phyloP scores from a whole-genome alignment of 139 green algal genomes.

The Eudorina sp. region DNA sequence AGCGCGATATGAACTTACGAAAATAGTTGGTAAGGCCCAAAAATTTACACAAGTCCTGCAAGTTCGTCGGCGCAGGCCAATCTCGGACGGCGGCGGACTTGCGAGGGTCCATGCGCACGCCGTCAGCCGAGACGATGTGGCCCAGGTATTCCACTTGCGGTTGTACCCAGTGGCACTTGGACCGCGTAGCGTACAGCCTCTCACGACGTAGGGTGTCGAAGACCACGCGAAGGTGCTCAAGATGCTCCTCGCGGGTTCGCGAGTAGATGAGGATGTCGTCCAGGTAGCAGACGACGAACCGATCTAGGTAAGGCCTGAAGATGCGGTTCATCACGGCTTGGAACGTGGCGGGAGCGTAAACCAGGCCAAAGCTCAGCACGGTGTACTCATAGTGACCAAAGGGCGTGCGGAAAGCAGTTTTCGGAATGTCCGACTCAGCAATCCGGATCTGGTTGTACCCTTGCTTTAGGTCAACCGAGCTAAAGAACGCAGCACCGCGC shows the following conservation, averaged over 20 bases:
- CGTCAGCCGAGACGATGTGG: background rate
- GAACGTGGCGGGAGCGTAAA: constrained; percentile 49
- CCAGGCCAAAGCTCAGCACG: constrained; percentile 52
- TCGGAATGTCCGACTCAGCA: background rate
- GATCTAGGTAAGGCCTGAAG: constrained; percentile 53
- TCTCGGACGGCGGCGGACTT: background rate
- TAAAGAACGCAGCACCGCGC: background rate
- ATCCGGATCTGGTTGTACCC: constrained; percentile 24
- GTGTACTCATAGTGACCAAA: constrained; percentile 59
- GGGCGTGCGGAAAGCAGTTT: constrained; percentile 48
- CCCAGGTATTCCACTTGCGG: constrained; percentile 11
- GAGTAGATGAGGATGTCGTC: constrained; percentile 71
- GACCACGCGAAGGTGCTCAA: constrained; percentile 55
- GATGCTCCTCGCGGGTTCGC: constrained; percentile 56
- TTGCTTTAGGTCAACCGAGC: background rate
- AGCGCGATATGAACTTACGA: background rate
- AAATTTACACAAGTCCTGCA: background rate
- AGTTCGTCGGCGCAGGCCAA: background rate
- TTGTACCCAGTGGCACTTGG: constrained; percentile 63
- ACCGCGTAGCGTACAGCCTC: constrained; percentile 59
- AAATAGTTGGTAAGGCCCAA: constrained; percentile 30
- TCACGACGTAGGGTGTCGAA: constrained; percentile 56
- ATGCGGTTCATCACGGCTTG: constrained; percentile 59
- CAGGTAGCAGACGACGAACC: constrained; percentile 69
- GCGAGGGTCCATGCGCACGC: background rate